A percentile compares a stretch with the other conserved stretches of the same genome.
phyloP scores from a whole-genome alignment of 805 yeast genomes.

The Kockiozyma suomiensis region DNA sequence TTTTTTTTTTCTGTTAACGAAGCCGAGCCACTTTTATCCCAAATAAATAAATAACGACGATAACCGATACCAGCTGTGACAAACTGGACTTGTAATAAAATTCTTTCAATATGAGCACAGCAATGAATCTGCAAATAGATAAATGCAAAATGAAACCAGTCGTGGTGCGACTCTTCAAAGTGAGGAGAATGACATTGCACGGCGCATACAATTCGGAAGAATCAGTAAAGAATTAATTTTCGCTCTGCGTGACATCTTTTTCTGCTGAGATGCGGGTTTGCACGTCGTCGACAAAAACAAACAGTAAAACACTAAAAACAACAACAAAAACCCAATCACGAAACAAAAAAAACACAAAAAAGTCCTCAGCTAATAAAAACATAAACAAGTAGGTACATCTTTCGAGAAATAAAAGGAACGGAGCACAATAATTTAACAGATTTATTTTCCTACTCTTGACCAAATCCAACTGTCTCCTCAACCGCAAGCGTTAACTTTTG shows the following conservation, averaged over 20 bases:
- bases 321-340: not conserved
- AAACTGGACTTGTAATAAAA: not conserved
- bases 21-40: too few relatives aligned
- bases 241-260: too few relatives aligned
- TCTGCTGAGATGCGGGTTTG: too few relatives aligned
- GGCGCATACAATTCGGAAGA: too few relatives aligned
- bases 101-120: not conserved
- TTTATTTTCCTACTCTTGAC: constrained; percentile 70
- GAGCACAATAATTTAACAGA: not conserved
- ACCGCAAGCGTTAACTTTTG: constrained; percentile 94
- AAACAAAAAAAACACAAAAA: not conserved
- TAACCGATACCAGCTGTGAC: too few relatives aligned
- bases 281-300: not conserved
- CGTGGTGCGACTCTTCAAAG: too few relatives aligned
- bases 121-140: not conserved
- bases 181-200: too few relatives aligned
- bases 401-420: not conserved
- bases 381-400: constrained; percentile 10
- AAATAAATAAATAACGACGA: too few relatives aligned
- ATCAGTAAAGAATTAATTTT: too few relatives aligned
- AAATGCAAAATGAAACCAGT: not conserved
- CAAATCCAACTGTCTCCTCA: constrained; percentile 98
- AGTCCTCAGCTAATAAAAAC: not conserved
- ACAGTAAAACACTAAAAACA: not conserved
- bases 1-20: too few relatives aligned